phyloP scores from a whole-genome alignment of 73 alveolate species.

The Breviolum minutum region DNA sequence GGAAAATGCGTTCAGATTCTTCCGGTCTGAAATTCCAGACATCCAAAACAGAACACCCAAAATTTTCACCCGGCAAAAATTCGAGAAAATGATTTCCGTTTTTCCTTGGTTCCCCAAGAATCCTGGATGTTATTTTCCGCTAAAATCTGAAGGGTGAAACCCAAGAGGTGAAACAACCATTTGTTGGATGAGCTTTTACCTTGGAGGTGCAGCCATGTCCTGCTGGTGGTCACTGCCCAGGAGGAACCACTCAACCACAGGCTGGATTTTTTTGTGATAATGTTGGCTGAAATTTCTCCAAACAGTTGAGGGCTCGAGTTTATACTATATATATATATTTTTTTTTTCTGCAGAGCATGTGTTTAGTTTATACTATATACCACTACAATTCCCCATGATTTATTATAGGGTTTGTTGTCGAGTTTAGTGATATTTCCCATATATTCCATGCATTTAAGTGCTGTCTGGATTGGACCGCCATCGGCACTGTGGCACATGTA shows the following conservation, averaged over 20 bases:
- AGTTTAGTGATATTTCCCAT: not conserved
- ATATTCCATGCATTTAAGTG: not conserved
- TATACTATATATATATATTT: too few relatives aligned
- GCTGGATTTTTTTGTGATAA: not conserved
- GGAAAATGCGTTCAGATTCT: too few relatives aligned
- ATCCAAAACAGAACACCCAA: too few relatives aligned
- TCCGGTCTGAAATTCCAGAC: too few relatives aligned
- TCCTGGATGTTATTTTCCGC: too few relatives aligned
- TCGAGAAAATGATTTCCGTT: too few relatives aligned
- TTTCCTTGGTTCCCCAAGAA: not conserved
- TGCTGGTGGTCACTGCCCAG: conserved; percentile 80
- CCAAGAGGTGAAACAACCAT: too few relatives aligned
- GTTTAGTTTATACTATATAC: not conserved
- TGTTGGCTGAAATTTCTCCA: not conserved
- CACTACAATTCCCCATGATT: too few relatives aligned
- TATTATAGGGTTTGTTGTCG: too few relatives aligned
- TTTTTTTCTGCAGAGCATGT: not conserved
- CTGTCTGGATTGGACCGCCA: not conserved
- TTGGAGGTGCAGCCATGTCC: conserved; percentile 72
- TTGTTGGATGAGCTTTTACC: too few relatives aligned
- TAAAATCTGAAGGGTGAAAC: too few relatives aligned
- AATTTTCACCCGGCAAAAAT: too few relatives aligned
- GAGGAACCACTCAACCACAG: conserved; percentile 44
- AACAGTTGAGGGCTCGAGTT: not conserved
- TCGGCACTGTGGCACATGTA: not conserved